Evolutionary conservation across 139 green algal species (phyloP), one percentile per base, ranked within the genome.

Genomic region (Tetratostichococcus sp.): DNA sequence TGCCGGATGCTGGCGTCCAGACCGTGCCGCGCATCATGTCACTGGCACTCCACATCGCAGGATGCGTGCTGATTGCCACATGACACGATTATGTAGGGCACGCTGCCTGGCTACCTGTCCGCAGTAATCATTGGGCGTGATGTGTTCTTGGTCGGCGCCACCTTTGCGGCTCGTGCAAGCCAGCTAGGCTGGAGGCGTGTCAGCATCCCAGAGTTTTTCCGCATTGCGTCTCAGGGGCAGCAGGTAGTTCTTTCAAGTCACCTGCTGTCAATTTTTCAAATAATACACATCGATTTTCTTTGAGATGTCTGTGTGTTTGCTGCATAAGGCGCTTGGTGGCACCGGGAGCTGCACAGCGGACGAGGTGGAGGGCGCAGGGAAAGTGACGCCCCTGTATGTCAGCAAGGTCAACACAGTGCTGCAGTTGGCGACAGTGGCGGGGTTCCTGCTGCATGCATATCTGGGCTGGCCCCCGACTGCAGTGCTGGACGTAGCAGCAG

Each of bases 391-490:
- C 0, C 76, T 95, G 50, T 71, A 93, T 35, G 82, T 96, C 16
- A 94, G 88, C 82, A 97, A 97, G 79, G 77, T 91, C 17, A 97
- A 97, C 77, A 97, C 93, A 4, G 89, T 84, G 69, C 71, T 97
- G 22, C 91, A 96, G 79, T 77, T 97, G 71, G 67, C 67, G 16
- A 74, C 97, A 17, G 71, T 95, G 30, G 85, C 71, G 1, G 80
- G 78, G 1, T 94, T 85, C 77, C 81, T 96, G 58, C 75, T 67
- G 16, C 71, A 85, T 26, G 77, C 81, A 11, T 88, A 82, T 85
- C 78, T 89, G 73, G 85, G 77, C 1, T 86, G 82, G 85, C 89
- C 91, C 1, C 30, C 74, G 1, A 75, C 86, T 1, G 58, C 69
- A 0, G 77, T 79, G 30, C 32, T 95, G 23, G 68, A 62, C 30